These are phyloP conservation scores for Neurospora sp. DNA, from an alignment of 495 filamentous ascomycete genomes.

Conservation along the genomic window DNA sequence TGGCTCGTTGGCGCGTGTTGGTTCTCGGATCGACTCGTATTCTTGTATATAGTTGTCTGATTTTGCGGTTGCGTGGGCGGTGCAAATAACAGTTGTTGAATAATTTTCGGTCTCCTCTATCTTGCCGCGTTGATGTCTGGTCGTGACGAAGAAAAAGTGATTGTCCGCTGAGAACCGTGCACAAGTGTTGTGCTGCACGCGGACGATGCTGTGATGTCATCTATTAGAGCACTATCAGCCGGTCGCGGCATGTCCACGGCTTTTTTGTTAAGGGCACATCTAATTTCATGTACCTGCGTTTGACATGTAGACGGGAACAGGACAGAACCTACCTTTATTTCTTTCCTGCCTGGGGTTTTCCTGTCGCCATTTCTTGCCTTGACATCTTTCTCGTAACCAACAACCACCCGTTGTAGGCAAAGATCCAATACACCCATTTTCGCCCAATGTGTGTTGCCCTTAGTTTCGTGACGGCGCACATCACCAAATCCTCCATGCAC, in stretches of 20 bases:
- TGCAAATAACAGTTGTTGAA: neutral
- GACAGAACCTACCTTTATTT: neutral
- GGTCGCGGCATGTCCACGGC: no score
- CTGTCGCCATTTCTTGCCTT: neutral
- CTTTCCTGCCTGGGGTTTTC: neutral
- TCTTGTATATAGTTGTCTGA: neutral
- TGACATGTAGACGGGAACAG: neutral
- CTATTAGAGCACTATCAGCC: neutral
- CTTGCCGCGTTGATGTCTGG: neutral
- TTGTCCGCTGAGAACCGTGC: neutral
- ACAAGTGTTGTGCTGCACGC: neutral
- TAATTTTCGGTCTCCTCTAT: neutral
- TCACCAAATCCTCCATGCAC: no score
- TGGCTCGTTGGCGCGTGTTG: neutral
- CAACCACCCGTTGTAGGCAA: no score
- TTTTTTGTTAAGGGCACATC: neutral
- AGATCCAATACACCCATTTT: no score
- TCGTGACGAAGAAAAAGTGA: neutral
- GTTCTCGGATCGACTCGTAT: neutral
- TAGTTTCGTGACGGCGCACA: no score
- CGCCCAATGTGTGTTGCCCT: no score
- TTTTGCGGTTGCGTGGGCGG: neutral
- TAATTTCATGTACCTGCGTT: neutral
- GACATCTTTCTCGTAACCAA: neutral
- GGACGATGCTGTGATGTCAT: neutral